These are phyloP conservation scores for Naganishia antarctica DNA, from an alignment of 768 basidiomycete species.

Conservation along the genomic window DNA sequence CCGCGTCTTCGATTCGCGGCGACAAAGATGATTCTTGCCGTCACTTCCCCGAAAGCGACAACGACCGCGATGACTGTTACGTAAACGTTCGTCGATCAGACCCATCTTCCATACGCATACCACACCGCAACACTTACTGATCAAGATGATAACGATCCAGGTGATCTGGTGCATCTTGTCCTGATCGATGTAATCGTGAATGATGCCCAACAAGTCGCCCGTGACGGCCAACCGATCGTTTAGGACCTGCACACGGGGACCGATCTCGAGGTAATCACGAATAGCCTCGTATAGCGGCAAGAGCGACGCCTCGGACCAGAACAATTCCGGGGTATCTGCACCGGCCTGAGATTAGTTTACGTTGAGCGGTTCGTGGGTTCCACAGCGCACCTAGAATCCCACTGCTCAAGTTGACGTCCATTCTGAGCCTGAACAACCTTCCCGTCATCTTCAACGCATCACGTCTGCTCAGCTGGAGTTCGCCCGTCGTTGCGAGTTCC, in stretches of 20 bases:
- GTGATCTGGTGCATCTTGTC: conserved; percentile 87
- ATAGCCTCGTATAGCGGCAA: conserved; percentile 87
- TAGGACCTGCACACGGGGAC: conserved; percentile 69
- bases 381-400: conserved; percentile 62
- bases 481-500: conserved; percentile 72
- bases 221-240: conserved; percentile 84
- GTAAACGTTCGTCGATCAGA: too few species aligned
- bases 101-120: conserved; percentile 49
- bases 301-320: conserved; percentile 89
- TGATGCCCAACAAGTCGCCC: conserved; percentile 81
- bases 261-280: conserved; percentile 90
- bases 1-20: conserved; percentile 35
- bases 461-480: conserved; percentile 66
- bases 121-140: conserved; percentile 64
- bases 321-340: conserved; percentile 78
- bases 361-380: neutral
- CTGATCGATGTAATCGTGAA: conserved; percentile 88
- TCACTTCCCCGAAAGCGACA: conserved; percentile 41
- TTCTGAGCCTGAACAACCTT: conserved; percentile 74
- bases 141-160: conserved; percentile 77
- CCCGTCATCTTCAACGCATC: conserved; percentile 86
- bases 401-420: conserved; percentile 84
- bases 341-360: neutral
- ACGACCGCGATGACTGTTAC: conserved; percentile 28
- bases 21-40: conserved; percentile 43